Evolutionary conservation across 768 basidiomycete genomes (phyloP), one percentile per base, ranked within the genome.

Genomic region (Vararia minispora): DNA sequence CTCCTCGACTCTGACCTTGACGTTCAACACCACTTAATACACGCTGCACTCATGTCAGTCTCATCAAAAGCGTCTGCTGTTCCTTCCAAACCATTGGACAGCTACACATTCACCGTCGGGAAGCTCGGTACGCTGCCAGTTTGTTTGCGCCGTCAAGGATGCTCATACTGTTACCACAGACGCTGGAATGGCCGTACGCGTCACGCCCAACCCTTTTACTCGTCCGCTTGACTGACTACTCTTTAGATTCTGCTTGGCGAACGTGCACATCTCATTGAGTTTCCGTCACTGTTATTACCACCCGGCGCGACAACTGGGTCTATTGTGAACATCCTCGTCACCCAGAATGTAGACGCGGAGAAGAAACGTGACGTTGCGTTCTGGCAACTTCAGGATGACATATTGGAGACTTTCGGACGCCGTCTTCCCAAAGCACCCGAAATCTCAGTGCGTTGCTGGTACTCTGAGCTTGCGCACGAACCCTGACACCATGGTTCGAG

Each of bases 311-410:
- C 83, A 7, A 77, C 92, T 0, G 95, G 95, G 5, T 95, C 90
- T 14, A 97, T 99, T 48, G 88, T 99, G 50, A 95, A 90, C 56
- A 98, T 98, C 58, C 79, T 91, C 2, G 92, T 98, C 11, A 75
- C 87, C 53, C 82, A 90, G 46, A 95, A 99, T 55, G 59, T 75
- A 23, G 55, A 66, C 0, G 91, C 94, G 51, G 95, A 99, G 57
- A 74, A 79, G 49, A 72, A 76, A 45, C 74, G 89, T 43, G 80
- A 89, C 42, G 58, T 64, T 4, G 80, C 86, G 27, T 98, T 99
- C 58, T 83, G 79, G 82, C 58, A 69, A 2, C 66, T 99, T 28
- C 95, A 98, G 58, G 64, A 74, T 24, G 69, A 79, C 16, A 95
- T 99, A 34, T 52, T 89, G 24, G 60, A 76, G 10, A 72, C 71